phyloP scores from a whole-genome alignment of 2,329 filamentous ascomycete genomes.

The Dothideomycetes sp. region DNA sequence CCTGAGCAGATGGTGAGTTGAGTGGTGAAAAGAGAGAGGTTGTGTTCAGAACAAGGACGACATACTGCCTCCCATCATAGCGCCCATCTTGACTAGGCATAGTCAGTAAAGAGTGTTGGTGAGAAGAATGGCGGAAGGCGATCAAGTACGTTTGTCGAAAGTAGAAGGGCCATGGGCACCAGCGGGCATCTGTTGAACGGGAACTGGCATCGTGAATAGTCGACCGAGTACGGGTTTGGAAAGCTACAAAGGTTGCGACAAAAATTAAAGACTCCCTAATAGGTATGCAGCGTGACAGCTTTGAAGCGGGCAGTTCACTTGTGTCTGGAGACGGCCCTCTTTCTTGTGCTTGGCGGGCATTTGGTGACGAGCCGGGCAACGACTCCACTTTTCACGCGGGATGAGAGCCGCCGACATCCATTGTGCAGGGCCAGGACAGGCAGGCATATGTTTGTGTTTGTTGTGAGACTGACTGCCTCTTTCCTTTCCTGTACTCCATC shows the following conservation, averaged over 20 bases:
- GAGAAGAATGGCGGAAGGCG: constrained; percentile 14
- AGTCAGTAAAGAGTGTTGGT: constrained; percentile 23
- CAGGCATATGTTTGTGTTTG: too few species aligned
- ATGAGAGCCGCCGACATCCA: too few species aligned
- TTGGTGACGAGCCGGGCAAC: too few species aligned
- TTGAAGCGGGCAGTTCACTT: too few species aligned
- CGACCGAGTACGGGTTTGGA: not conserved
- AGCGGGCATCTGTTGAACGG: constrained; percentile 35
- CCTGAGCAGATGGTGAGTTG: constrained; percentile 44
- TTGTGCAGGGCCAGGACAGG: too few species aligned
- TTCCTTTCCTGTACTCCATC: too few species aligned
- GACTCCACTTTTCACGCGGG: too few species aligned
- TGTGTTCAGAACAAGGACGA: constrained; percentile 23
- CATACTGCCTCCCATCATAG: constrained; percentile 97
- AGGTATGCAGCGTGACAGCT: too few species aligned
- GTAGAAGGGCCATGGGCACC: constrained; percentile 52
- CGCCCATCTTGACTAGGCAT: constrained; percentile 83
- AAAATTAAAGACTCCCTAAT: too few species aligned
- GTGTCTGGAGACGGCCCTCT: too few species aligned
- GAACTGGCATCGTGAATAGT: constrained; percentile 43
- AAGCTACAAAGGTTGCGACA: constrained; percentile 5
- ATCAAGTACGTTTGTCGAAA: constrained; percentile 57
- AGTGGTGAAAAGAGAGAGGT: constrained; percentile 9
- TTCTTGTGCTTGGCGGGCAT: too few species aligned
- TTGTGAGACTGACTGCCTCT: too few species aligned